Evolutionary conservation across 1,284 basidiomycete genomes (phyloP).

Genomic region (Naganishia albida): DNA sequence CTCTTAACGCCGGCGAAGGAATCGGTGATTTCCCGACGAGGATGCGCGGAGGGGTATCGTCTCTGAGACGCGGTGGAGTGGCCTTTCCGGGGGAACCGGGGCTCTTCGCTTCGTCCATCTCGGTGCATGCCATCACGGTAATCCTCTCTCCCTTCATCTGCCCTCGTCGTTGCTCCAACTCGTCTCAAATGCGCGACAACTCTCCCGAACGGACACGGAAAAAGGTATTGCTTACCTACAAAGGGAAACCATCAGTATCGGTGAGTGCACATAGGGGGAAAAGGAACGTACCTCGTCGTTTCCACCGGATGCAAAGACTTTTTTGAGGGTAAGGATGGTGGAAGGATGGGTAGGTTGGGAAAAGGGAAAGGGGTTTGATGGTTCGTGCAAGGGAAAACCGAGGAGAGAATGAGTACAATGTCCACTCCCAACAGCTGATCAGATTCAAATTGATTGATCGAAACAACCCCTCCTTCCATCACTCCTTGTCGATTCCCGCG

Average conservation of each 20-base stretch:
- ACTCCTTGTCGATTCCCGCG: not conserved
- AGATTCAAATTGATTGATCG: no score
- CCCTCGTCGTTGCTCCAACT: no score
- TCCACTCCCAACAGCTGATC: not conserved
- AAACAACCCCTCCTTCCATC: slow-evolving; percentile 17
- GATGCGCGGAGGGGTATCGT: slow-evolving; percentile 4
- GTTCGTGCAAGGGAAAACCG: no score
- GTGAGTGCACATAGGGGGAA: not conserved
- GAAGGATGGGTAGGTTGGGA: slow-evolving; percentile 49
- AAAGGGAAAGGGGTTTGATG: slow-evolving; percentile 45
- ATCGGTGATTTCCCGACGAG: slow-evolving; percentile 9
- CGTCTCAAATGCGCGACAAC: no score
- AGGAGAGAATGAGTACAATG: not conserved
- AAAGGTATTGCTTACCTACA: slow-evolving; percentile 23
- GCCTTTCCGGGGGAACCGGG: not conserved
- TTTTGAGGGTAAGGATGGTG: slow-evolving; percentile 46
- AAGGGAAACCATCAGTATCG: slow-evolving; percentile 8
- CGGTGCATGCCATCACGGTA: not conserved
- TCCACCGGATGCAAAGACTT: slow-evolving; percentile 49
- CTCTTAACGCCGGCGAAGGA: not conserved
- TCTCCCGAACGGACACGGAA: not conserved
- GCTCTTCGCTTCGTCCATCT: slow-evolving; percentile 3
- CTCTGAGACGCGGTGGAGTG: not conserved
- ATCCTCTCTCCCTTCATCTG: no score
- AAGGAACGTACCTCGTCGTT: slow-evolving; percentile 50